phyloP scores from a whole-genome alignment of 2,329 filamentous ascomycete genomes.

The Aspergillus niger region DNA sequence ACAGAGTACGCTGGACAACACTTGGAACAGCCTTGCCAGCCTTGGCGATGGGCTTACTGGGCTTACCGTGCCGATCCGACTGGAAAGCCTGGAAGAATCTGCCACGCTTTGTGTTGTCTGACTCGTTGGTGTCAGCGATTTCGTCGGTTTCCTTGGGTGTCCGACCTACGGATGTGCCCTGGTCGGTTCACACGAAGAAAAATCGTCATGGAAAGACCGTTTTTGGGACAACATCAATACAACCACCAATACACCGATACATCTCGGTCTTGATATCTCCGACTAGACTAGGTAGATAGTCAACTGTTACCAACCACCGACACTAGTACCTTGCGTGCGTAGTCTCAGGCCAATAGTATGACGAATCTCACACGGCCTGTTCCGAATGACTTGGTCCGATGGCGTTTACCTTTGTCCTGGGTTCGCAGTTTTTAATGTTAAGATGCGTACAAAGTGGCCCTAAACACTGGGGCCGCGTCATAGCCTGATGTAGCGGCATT shows the following conservation, averaged over 20 bases:
- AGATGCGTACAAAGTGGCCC: slow-evolving; percentile 2
- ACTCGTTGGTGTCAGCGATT: background rate
- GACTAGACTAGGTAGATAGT: too few relatives aligned
- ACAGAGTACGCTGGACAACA: background rate
- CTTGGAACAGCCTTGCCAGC: slow-evolving; percentile 6
- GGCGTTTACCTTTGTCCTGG: background rate
- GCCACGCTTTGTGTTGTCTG: background rate
- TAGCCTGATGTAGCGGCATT: background rate
- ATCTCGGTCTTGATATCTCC: too few relatives aligned
- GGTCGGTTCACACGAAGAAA: too few relatives aligned
- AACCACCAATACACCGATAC: too few relatives aligned
- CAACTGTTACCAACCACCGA: background rate
- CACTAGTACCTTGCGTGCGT: slow-evolving; percentile 2
- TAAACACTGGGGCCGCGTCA: slow-evolving; percentile 7
- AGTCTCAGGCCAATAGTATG: slow-evolving; percentile 1
- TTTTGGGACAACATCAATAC: too few relatives aligned
- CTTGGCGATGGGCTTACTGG: slow-evolving; percentile 10
- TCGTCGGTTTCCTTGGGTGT: background rate
- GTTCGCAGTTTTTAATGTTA: background rate
- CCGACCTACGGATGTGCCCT: background rate
- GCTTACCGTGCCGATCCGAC: slow-evolving; percentile 7
- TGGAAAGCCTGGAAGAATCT: background rate
- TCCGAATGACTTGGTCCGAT: background rate
- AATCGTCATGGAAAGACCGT: too few relatives aligned
- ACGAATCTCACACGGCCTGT: background rate